Conservation (phyloP, 176 grass and related monocot species). For the Cymbopogon citratus region DNA sequence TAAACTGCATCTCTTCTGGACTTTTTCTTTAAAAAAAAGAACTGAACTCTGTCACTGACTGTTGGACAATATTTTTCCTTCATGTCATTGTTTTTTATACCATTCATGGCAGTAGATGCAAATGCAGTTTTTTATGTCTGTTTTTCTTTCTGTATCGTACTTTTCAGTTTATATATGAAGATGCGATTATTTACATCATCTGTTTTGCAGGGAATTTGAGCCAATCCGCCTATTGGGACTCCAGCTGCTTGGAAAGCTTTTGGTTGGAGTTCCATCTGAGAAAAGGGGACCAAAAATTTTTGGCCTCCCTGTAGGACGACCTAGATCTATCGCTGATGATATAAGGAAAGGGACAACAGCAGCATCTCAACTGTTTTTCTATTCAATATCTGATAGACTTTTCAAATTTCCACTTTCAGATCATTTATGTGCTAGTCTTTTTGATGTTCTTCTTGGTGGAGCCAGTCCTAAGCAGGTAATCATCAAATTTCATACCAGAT, state of each 20-base stretch:
- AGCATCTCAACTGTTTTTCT: conserved; percentile 60
- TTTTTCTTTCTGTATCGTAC: conserved; percentile 17
- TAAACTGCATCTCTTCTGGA: neutral
- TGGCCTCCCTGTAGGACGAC: conserved; percentile 64
- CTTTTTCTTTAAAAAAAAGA: neutral
- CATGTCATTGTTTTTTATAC: neutral
- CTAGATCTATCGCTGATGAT: conserved; percentile 65
- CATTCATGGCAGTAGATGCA: conserved; percentile 32
- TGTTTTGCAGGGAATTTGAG: conserved; percentile 67
- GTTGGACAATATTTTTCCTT: neutral
- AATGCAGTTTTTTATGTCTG: neutral
- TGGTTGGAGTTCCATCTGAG: conserved; percentile 80
- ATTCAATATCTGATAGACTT: conserved; percentile 74
- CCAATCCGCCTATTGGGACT: conserved; percentile 86
- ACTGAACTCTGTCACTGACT: neutral
- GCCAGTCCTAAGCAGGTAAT: conserved; percentile 97
- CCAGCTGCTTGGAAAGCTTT: conserved; percentile 89
- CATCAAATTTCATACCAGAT: neutral
- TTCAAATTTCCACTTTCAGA: conserved; percentile 89
- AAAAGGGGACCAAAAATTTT: conserved; percentile 80
- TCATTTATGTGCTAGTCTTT: conserved; percentile 82
- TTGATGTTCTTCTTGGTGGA: conserved; percentile 98
- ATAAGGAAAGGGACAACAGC: conserved; percentile 46
- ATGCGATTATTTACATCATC: conserved; percentile 16
- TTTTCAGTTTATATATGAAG: conserved; percentile 18